Conservation (phyloP, 2,329 filamentous ascomycete genomes). For the Myriosclerotinia scirpicola region DNA sequence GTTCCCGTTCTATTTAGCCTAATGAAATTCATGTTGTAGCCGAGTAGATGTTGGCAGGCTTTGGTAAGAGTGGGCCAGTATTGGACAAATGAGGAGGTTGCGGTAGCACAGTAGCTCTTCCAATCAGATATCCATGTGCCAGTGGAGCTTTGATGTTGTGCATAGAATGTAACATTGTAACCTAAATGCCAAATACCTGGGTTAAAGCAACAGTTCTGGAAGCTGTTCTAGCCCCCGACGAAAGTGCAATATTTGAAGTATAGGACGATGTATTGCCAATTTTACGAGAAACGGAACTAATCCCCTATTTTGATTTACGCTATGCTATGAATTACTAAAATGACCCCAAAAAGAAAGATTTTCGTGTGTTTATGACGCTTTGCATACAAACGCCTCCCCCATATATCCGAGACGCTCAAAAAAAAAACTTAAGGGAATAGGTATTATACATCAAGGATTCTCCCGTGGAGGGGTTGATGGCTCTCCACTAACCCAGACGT, state of each 20-base stretch:
- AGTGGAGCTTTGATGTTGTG: slow-evolving; percentile 2
- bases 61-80: slow-evolving; percentile 3
- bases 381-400: not conserved
- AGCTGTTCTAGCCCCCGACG: not conserved
- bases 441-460: slow-evolving; percentile 38
- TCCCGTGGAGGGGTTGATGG: slow-evolving; percentile 35
- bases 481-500: slow-evolving; percentile 40
- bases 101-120: not conserved
- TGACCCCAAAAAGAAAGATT: not conserved
- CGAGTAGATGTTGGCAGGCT: not conserved
- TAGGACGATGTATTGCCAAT: not conserved
- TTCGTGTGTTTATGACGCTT: not conserved
- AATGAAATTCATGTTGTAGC: not conserved
- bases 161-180: slow-evolving; percentile 3
- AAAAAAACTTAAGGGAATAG: slow-evolving; percentile 22
- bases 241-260: not conserved
- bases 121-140: not conserved
- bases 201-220: not conserved
- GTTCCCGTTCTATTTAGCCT: slow-evolving; percentile 14
- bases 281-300: not conserved
- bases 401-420: not conserved
- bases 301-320: not conserved
- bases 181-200: slow-evolving; percentile 2
- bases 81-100: not conserved
- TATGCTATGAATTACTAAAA: not conserved